Evolutionary conservation across 2,329 filamentous ascomycete genomes (phyloP).

Genomic region (Diaporthe sp.): DNA sequence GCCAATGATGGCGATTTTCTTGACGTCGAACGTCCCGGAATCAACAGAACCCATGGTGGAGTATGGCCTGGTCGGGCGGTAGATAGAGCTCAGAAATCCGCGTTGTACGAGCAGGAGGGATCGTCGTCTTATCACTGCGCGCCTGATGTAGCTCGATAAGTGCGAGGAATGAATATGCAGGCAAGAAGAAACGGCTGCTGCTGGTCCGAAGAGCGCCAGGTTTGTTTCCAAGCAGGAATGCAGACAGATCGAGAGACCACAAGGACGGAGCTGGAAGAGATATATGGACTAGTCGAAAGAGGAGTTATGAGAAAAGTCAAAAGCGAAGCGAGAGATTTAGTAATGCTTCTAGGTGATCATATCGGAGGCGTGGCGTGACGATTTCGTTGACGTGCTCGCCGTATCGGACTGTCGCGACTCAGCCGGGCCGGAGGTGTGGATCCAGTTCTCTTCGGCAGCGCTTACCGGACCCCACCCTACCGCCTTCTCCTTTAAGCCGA

Average conservation of each 20-base stretch:
- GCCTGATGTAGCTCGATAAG: background rate
- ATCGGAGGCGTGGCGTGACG: slow-evolving; percentile 28
- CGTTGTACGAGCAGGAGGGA: background rate
- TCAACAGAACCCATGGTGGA: slow-evolving; percentile 45
- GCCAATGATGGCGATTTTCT: slow-evolving; percentile 81
- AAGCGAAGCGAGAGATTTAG: background rate
- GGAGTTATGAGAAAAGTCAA: background rate
- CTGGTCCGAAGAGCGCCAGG: slow-evolving; percentile 1
- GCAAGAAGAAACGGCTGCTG: background rate
- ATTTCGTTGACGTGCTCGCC: slow-evolving; percentile 20
- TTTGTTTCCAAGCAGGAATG: background rate
- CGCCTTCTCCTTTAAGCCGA: slow-evolving; percentile 25
- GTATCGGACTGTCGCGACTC: slow-evolving; percentile 25
- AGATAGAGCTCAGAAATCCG: background rate
- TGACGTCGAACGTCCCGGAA: slow-evolving; percentile 59
- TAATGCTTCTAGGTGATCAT: background rate
- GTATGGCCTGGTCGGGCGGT: background rate
- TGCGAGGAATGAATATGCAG: background rate
- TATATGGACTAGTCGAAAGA: background rate
- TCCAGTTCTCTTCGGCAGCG: slow-evolving; percentile 4
- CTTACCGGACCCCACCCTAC: slow-evolving; percentile 8
- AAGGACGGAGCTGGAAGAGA: background rate
- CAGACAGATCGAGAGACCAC: background rate
- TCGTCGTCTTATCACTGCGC: background rate
- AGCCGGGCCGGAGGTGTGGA: slow-evolving; percentile 27